Evolutionary conservation across 1,284 basidiomycete genomes (phyloP), one percentile per base, ranked within the genome.

Genomic region (Moniliophthora roreri): DNA sequence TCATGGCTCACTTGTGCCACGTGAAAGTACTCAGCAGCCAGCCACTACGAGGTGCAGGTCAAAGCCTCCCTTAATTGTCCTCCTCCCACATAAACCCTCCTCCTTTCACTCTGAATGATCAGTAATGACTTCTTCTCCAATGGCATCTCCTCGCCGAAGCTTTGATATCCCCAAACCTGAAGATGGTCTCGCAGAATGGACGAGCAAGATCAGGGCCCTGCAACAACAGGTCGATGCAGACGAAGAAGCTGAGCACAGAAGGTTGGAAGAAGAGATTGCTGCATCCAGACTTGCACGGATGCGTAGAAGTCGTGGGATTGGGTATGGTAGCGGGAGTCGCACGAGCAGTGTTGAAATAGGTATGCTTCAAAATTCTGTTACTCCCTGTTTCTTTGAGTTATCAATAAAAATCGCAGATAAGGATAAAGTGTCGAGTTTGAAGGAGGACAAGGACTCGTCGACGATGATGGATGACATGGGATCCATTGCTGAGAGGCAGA

Each of bases 171-270:
- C 80, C 67, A 60, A 79, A 71, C 64, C 74, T 72, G 85, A 87
- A 59, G 71, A 75, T 9, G 84, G 81, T 35, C 74, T 90, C n/a
- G 77, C 87, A 16, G 88, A 91, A 66, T 91, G 89, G 89, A 80
- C 88, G 15, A 86, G 72, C 67, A 85, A 78, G 71, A 89, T 91
- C 68, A 87, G 85, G 66, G 86, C 82, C 11, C 69, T 91, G 64
- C 88, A 90, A 65, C 79, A 81, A 51, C 87, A 90, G 63, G 85
- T 90, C 28, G 89, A 91, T 59, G 83, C 83, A 16, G 85, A 89
- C 58, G 88, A 89, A 57, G 88, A 89, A 65, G 79, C 76, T 5
- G 89, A 91, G 61, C 82, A 89, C 60, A 79, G 76, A 50, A 76
- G 81, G 54, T 75, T 91, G 1, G 88, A 91, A 66, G 81, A 89